phyloP scores from a whole-genome alignment of 2,329 filamentous ascomycete species.

The Talaromyces verruculosus region DNA sequence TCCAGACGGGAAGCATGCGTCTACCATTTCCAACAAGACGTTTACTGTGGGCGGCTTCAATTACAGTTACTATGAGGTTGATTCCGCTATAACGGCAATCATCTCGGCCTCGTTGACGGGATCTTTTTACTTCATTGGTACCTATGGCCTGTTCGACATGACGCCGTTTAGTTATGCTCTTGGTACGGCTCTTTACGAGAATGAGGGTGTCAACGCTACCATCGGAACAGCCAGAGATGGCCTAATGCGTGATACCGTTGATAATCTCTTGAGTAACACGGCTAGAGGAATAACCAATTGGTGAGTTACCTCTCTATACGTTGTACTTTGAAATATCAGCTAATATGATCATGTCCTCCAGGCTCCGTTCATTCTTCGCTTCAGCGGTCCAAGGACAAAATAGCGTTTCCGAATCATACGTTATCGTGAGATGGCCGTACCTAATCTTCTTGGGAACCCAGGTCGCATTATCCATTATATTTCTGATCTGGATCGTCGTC shows the following conservation, averaged over 20 bases:
- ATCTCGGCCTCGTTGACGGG: too few relatives aligned
- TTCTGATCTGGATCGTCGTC: slow-evolving; percentile 16
- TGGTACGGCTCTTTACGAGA: slow-evolving; percentile 9
- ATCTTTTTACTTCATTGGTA: too few relatives aligned
- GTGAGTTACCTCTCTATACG: background rate
- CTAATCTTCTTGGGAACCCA: slow-evolving; percentile 13
- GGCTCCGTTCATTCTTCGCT: slow-evolving; percentile 13
- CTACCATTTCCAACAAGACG: background rate
- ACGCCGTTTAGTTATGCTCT: slow-evolving; percentile 16
- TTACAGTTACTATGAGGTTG: slow-evolving; percentile 16
- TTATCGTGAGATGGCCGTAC: slow-evolving; percentile 17
- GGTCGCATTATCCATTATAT: slow-evolving; percentile 10
- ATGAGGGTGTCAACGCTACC: background rate
- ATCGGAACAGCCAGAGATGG: slow-evolving; percentile 4
- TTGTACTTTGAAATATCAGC: background rate
- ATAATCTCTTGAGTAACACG: slow-evolving; percentile 6
- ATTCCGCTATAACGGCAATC: too few relatives aligned
- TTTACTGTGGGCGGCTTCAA: slow-evolving; percentile 14
- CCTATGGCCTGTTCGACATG: background rate
- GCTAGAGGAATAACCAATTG: slow-evolving; percentile 16
- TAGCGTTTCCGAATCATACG: slow-evolving; percentile 6
- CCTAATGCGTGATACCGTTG: slow-evolving; percentile 6
- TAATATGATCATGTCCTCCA: background rate
- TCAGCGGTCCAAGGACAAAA: slow-evolving; percentile 7
- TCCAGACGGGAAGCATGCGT: background rate